A percentile compares a stretch with the other conserved stretches of the same genome.
These are phyloP conservation scores for Saccharum spontaneum DNA, from an alignment of 176 grass and related monocot genomes.

Conservation along the genomic window DNA sequence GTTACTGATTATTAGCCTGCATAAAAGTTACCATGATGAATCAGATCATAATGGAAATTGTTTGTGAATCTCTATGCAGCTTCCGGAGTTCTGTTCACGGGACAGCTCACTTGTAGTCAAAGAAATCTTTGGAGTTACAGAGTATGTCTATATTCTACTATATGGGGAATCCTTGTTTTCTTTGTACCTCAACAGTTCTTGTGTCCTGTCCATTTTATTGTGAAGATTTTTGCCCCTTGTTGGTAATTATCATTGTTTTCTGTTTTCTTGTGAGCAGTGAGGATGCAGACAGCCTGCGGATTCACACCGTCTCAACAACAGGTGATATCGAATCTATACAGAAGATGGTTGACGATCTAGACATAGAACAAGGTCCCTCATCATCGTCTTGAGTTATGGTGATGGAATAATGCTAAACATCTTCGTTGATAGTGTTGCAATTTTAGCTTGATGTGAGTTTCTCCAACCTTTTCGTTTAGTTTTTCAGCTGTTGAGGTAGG, in stretches of 20 bases:
- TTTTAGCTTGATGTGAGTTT: slow-evolving; percentile 22
- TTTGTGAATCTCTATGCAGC: slow-evolving; percentile 55
- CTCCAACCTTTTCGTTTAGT: not conserved
- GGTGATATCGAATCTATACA: slow-evolving; percentile 76
- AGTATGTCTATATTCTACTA: slow-evolving; percentile 50
- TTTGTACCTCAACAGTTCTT: not conserved
- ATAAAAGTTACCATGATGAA: not conserved
- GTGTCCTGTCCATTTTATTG: not conserved
- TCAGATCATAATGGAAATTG: slow-evolving; percentile 3
- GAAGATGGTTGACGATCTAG: slow-evolving; percentile 75
- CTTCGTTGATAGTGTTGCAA: slow-evolving; percentile 15
- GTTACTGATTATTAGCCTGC: not conserved
- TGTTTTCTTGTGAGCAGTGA: slow-evolving; percentile 60
- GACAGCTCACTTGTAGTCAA: slow-evolving; percentile 82
- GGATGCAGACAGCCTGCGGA: slow-evolving; percentile 78
- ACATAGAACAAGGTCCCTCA: slow-evolving; percentile 26
- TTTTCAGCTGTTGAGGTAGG: slow-evolving; percentile 11
- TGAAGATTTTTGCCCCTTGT: not conserved
- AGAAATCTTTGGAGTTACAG: slow-evolving; percentile 96
- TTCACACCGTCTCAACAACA: slow-evolving; percentile 55
- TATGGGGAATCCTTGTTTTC: slow-evolving; percentile 8
- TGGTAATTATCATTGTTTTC: not conserved
- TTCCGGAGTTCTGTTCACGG: slow-evolving; percentile 84
- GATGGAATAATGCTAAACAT: slow-evolving; percentile 17
- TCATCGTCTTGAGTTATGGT: slow-evolving; percentile 36